Base-by-base conservation (phyloP, 306 rosid species). In the Begonia fuchsioides region DNA sequence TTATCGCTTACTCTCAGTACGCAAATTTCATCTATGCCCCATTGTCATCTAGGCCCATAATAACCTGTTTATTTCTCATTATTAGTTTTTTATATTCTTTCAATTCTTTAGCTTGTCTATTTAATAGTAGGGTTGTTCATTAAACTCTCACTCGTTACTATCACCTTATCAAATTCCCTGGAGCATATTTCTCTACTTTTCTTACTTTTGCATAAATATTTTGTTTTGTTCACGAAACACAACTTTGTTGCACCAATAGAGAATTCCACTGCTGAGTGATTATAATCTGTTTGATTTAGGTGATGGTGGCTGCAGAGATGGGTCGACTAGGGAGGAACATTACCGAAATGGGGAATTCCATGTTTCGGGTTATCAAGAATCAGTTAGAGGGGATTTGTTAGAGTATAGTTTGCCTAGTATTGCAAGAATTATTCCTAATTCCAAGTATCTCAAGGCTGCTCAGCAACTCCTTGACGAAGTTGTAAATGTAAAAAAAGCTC, bases 391-490 rank as follows among this genome's bases (percentile, higher is more conserved):
- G 12, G 80, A 72, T 47, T 59, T 72, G 54, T 76, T 86, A 39
- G 66, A 59, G n/a, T 77, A 62, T 64, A 82, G 73, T 46, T 59
- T 72, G 75, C 50, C 76, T 0, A 59, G 54, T 51, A 53, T 65
- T 65, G 75, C 63, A 18, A 80, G 80, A 56, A 55, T 68, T 8
- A 60, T 62, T 68, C 79, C 90, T 13, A 70, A 67, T 65, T 80
- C 85, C 13, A 83, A 74, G 61, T 83, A 83, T 56, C 81, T 83
- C 52, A 77, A 70, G 76, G 86, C 73, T 48, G 76, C 80, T 14
- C 94, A 83, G 16, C 79, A 74, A 57, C 66, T 80, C 56, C 94
- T 83, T 17, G 90, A 77, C 67, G 94, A 83, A 70, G 83, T 72
- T 51, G 94, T 74, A 62, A 79, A 77, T 60, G 78, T 83, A 50